Evolutionary conservation across 1,284 basidiomycete genomes (phyloP).

Genomic region (Pseudomicrostroma phylloplanum): DNA sequence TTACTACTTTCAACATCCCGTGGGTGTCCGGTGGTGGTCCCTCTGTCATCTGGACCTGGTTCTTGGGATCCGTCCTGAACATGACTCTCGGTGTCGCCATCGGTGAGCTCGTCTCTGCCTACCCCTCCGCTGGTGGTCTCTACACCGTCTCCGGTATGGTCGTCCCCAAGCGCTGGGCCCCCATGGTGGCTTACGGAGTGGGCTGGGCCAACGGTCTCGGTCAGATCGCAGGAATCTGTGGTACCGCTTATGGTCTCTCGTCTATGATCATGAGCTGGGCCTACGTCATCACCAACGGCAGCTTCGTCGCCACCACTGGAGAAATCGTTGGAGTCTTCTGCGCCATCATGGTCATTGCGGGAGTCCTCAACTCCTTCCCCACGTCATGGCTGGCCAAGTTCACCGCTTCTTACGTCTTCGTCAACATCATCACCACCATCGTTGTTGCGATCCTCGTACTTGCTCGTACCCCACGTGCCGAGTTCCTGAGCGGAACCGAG

Average conservation of each 20-base stretch:
- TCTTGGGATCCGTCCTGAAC: slow-evolving; percentile 47
- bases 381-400: slow-evolving; percentile 73
- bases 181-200: slow-evolving; percentile 65
- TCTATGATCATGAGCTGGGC: slow-evolving; percentile 79
- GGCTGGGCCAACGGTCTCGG: slow-evolving; percentile 69
- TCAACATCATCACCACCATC: slow-evolving; percentile 64
- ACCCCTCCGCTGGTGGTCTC: slow-evolving; percentile 74
- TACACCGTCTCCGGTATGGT: slow-evolving; percentile 54
- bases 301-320: slow-evolving; percentile 32
- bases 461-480: slow-evolving; percentile 61
- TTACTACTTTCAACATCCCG: slow-evolving; percentile 48
- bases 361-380: slow-evolving; percentile 65
- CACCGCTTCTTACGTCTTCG: slow-evolving; percentile 75
- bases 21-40: slow-evolving; percentile 42
- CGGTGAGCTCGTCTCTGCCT: slow-evolving; percentile 58
- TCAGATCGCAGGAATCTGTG: slow-evolving; percentile 74
- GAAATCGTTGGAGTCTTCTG: slow-evolving; percentile 43
- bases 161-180: slow-evolving; percentile 40
- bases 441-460: slow-evolving; percentile 75
- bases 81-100: slow-evolving; percentile 45
- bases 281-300: slow-evolving; percentile 37
- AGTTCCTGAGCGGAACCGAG: slow-evolving; percentile 69
- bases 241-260: slow-evolving; percentile 80
- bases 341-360: slow-evolving; percentile 47
- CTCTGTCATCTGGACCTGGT: slow-evolving; percentile 46